These are phyloP conservation scores for Sordariomycetes sp. DNA, from an alignment of 2,329 filamentous ascomycete species.

Conservation along the genomic window DNA sequence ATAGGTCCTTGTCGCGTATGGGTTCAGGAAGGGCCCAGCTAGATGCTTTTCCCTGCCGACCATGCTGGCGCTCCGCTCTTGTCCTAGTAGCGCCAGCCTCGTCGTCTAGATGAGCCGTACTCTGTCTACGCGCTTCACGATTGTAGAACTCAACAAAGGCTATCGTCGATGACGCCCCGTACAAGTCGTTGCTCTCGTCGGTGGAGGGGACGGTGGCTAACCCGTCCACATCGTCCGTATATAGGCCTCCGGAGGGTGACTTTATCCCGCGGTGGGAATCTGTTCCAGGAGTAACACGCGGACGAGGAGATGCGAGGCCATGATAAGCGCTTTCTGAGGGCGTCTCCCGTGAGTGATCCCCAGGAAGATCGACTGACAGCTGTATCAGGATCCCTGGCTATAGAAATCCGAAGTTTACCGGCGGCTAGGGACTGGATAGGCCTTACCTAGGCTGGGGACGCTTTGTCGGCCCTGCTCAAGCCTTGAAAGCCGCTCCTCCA, in stretches of 20 bases:
- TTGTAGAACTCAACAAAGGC: not conserved
- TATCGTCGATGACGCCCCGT: constrained; percentile 4
- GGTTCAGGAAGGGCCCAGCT: not conserved
- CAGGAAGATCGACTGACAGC: not conserved
- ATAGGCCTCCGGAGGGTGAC: not conserved
- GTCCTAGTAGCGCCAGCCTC: not conserved
- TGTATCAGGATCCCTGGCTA: not conserved
- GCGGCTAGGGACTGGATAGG: not conserved
- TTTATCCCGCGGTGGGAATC: not conserved
- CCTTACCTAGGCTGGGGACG: not conserved
- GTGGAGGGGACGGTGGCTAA: constrained; percentile 2
- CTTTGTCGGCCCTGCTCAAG: not conserved
- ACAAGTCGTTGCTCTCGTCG: constrained; percentile 2
- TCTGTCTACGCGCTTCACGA: not conserved
- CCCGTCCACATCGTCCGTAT: not conserved
- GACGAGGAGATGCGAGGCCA: not conserved
- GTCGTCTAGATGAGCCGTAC: not conserved
- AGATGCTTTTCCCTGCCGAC: not conserved
- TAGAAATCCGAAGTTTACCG: not conserved
- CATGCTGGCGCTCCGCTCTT: not conserved
- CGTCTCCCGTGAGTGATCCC: not conserved
- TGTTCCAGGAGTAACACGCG: not conserved
- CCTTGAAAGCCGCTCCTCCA: constrained; percentile 1
- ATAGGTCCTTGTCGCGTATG: not conserved
- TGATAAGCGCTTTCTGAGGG: not conserved